These are phyloP conservation scores for Gossypium australe DNA, from an alignment of 345 rosid genomes.

Conservation along the genomic window DNA sequence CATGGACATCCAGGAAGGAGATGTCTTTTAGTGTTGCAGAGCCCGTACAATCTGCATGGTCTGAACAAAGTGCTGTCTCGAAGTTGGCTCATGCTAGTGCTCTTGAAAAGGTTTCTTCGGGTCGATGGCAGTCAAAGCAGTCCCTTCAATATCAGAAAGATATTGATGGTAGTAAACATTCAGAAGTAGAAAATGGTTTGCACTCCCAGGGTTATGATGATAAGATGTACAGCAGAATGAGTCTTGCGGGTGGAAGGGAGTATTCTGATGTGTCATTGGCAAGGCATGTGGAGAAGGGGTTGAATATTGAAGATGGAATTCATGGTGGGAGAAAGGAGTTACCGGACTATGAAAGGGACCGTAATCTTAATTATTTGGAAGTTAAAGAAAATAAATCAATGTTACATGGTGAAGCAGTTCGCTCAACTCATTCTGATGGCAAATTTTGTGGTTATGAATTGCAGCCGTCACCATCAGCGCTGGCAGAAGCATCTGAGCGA, in stretches of 20 bases:
- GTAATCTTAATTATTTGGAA: slow-evolving; percentile 30
- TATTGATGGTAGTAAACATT: slow-evolving; percentile 40
- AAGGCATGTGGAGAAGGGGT: slow-evolving; percentile 33
- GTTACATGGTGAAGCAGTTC: slow-evolving; percentile 27
- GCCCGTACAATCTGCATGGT: slow-evolving; percentile 42
- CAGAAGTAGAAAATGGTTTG: slow-evolving; percentile 35
- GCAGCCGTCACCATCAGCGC: slow-evolving; percentile 25
- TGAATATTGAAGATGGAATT: slow-evolving; percentile 30
- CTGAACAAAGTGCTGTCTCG: slow-evolving; percentile 42
- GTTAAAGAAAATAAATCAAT: slow-evolving; percentile 38
- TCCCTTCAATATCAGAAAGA: slow-evolving; percentile 38
- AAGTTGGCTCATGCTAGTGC: slow-evolving; percentile 69
- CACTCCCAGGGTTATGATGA: slow-evolving; percentile 29
- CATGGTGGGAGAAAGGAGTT: slow-evolving; percentile 37
- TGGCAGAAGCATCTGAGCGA: slow-evolving; percentile 46
- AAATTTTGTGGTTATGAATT: slow-evolving; percentile 36
- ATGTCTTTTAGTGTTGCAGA: slow-evolving; percentile 28
- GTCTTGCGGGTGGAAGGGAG: slow-evolving; percentile 28
- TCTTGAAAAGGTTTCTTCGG: slow-evolving; percentile 65
- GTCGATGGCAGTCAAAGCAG: slow-evolving; percentile 69
- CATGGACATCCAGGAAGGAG: slow-evolving; percentile 61
- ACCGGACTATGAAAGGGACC: slow-evolving; percentile 32
- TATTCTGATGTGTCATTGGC: slow-evolving; percentile 30
- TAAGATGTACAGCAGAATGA: slow-evolving; percentile 17
- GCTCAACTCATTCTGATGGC: slow-evolving; percentile 28